These are phyloP conservation scores for Microbotryum intermedium DNA, from an alignment of 1,284 basidiomycete species.

Conservation along the genomic window DNA sequence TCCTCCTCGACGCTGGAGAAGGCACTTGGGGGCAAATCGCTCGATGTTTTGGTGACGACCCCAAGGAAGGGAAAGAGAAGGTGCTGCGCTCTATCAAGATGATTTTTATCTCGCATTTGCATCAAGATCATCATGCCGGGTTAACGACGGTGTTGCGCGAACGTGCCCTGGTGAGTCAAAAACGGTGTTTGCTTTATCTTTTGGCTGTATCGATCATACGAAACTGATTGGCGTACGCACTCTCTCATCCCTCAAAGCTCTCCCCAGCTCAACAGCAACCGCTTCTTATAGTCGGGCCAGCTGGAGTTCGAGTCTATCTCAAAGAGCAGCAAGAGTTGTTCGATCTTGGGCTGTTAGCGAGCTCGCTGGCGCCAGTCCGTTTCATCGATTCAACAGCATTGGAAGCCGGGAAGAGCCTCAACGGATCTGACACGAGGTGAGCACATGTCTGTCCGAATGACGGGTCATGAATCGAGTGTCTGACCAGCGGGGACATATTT, in stretches of 20 bases:
- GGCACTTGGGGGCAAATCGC: conserved; percentile 82
- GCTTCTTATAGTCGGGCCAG: conserved; percentile 26
- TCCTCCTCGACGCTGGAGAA: conserved; percentile 86
- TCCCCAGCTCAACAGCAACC: conserved; percentile 4
- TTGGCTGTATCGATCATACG: neutral
- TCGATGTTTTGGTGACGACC: conserved; percentile 60
- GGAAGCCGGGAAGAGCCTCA: conserved; percentile 13
- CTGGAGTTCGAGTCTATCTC: conserved; percentile 22
- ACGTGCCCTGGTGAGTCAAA: conserved; percentile 54
- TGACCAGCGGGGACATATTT: neutral
- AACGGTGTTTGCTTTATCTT: neutral
- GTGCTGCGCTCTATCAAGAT: conserved; percentile 63
- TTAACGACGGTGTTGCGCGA: conserved; percentile 63
- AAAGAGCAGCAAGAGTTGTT: conserved; percentile 28
- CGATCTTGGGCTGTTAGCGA: conserved; percentile 34
- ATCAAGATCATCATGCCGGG: conserved; percentile 89
- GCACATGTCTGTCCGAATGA: neutral
- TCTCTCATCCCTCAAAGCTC: conserved; percentile 3
- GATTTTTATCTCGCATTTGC: conserved; percentile 82
- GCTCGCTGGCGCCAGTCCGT: neutral
- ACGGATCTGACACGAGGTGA: conserved; percentile 1
- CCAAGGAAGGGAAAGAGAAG: conserved; percentile 14
- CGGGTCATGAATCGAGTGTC: neutral
- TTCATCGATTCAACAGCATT: conserved; percentile 23
- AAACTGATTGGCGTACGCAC: neutral